Evolutionary conservation across 1,139 yeast species (phyloP), one percentile per base, ranked within the genome.

Genomic region (Lodderomyces metapsilosis): DNA sequence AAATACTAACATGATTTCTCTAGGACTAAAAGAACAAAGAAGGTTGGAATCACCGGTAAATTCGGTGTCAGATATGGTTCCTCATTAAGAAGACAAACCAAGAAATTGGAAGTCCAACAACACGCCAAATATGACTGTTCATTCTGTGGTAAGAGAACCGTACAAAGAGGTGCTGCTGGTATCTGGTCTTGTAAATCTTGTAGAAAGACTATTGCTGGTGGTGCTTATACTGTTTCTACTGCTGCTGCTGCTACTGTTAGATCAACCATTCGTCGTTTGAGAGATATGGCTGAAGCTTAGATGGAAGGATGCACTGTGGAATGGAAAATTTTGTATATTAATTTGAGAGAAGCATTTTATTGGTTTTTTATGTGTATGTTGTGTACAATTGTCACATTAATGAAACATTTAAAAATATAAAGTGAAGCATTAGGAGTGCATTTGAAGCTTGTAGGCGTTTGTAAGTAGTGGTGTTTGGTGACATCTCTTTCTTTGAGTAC

Each of bases 1-100:
- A 11, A 21, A 37, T 69, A 71, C 78, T 74, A 75, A 74, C 79
- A 56, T 13, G 6, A 6, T 50, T 24, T 34, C 37, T 44, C 52
- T 64, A 88, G 96, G 98, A 85, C 97, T 77, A 91, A 91, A 82
- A 88, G 99, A 87, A 92, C 99, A 67, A 92, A 92, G 95, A 92
- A 92, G 91, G 99, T 92, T 74, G 99, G 99, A 78, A 92, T 92
- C 82, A 92, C 99, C 76, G 99, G 99, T 84, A 94, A 94, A 84
- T 92, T 88, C 85, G 99, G 98, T 88, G 97, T 92, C 80, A 91
- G 98, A 85, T 92, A 92, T 81, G 98, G 99, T 91, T 92, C 98
- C 67, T 94, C 99, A 59, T 84, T 92, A 77, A 91, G 99, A 87
- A 91, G 98, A 82, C 97, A 89, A 80, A 88, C 96, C 82, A 91